phyloP scores from a whole-genome alignment of 2,329 filamentous ascomycete species.

The Beauveria varroae region DNA sequence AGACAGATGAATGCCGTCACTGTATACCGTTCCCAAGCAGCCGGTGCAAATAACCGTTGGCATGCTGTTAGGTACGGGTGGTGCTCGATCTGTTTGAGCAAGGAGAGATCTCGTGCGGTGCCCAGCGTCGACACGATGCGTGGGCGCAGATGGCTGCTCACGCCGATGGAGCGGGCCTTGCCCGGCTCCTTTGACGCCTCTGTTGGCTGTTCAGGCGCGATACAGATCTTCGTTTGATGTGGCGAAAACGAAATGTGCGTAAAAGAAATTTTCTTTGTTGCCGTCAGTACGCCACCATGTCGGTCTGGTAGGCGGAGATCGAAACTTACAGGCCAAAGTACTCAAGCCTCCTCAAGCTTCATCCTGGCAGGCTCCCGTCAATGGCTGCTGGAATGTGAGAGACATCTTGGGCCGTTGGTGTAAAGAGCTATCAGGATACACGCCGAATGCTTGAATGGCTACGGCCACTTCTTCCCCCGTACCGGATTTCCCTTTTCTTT shows the following conservation, averaged over 20 bases:
- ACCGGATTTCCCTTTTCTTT: no score
- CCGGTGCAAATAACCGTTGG: not conserved
- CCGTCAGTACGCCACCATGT: not conserved
- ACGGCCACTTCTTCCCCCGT: no score
- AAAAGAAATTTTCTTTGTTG: not conserved
- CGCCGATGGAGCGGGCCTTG: not conserved
- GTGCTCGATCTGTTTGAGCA: not conserved
- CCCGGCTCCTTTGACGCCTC: not conserved
- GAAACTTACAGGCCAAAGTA: not conserved
- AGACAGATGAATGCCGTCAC: not conserved
- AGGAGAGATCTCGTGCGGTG: not conserved
- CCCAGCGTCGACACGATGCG: not conserved
- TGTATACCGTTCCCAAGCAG: not conserved
- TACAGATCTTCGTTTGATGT: not conserved
- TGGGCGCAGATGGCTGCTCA: not conserved
- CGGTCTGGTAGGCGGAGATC: no score
- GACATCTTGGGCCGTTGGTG: no score
- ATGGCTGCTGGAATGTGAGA: no score
- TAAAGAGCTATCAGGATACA: no score
- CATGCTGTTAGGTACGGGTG: not conserved
- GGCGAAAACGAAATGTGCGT: not conserved
- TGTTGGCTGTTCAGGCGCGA: not conserved
- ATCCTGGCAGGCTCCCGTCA: no score
- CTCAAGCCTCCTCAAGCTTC: not conserved
- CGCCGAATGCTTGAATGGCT: no score